Base-by-base conservation (phyloP, 2,329 filamentous ascomycete species). In the Talaromyces rugulosus region DNA sequence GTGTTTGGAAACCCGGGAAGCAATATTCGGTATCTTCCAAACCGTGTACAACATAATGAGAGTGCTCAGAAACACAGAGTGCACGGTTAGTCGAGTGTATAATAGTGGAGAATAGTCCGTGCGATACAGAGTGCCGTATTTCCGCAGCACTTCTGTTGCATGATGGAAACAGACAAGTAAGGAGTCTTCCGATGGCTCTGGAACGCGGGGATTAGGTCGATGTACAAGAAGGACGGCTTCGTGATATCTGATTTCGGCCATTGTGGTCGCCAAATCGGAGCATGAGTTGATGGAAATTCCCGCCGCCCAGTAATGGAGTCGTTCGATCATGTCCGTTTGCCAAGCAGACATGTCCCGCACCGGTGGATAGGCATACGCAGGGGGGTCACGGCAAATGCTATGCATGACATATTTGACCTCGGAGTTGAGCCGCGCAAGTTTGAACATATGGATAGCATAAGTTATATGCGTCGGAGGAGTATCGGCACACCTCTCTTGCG, bases 371-470 rank as follows among this genome's bases (percentile, higher is more conserved):
- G 82, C 80, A 58, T 84, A 84, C 6, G 70, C 69, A 0, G 82
- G 82, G 0, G 76, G 72, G 4, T 78, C 74, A 28, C 78, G 74
- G n/a, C 77, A 76, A 58, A 85, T 77, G 58, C 82, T 84, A 59
- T 85, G 82, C 40, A 82, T 78, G 2, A 85, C 75, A 55, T 84
- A 84, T 69, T 85, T 85, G n/a, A 85, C 83, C 66, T 85, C 83
- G 0, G 83, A 85, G 61, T 84, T 85, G 5, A 84, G 71, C 70
- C 75, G 67, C 0, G 72, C 67, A 2, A 73, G 54, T 57, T 61
- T 70, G 60, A 84, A 84, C 0, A 84, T 68, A 56, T 83, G 82
- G 7, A 84, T 76, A 0, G 81, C 77, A 56, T 75, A 81, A 0
- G 74, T 67, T 66, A 82, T 78, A 36, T 71, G 72, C 5, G 69